Percentiles rank a stretch among this genome's conserved stretches.
These are phyloP conservation scores for Fagopyrum esculentum DNA, from an alignment of 148 eudicot species.

Conservation along the genomic window DNA sequence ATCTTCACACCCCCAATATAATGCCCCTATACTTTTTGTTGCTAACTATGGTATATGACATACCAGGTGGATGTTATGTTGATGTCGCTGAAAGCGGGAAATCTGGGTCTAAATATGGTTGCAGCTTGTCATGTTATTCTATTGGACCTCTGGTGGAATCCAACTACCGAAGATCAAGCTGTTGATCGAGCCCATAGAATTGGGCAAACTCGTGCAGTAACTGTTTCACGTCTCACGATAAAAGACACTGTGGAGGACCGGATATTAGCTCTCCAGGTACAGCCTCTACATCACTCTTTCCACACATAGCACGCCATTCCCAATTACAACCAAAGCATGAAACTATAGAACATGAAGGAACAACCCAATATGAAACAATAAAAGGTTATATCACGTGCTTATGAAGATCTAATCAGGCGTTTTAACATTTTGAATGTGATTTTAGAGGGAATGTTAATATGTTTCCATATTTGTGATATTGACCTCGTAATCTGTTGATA, in stretches of 20 bases:
- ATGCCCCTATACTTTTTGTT: neutral
- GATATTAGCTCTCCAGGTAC: slow-evolving; percentile 89
- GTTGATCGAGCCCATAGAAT: slow-evolving; percentile 97
- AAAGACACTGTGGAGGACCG: slow-evolving; percentile 95
- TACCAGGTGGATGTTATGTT: slow-evolving; percentile 86
- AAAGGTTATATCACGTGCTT: neutral
- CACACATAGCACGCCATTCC: neutral
- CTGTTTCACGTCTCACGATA: slow-evolving; percentile 81
- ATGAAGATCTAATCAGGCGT: neutral
- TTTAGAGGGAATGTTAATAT: no score
- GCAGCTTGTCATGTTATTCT: slow-evolving; percentile 94
- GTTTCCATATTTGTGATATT: neutral
- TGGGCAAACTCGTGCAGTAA: slow-evolving; percentile 97
- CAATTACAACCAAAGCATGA: neutral
- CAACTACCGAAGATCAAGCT: slow-evolving; percentile 98
- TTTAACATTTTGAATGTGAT: no score
- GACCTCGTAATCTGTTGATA: neutral
- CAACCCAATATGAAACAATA: neutral
- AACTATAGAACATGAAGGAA: neutral
- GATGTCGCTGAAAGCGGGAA: slow-evolving; percentile 98
- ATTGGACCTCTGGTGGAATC: slow-evolving; percentile 99
- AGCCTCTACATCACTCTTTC: neutral
- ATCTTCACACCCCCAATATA: no score
- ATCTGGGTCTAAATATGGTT: slow-evolving; percentile 96
- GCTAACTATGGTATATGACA: neutral